Evolutionary conservation across 129 eudicot species (phyloP).

Genomic region (Ambrosia artemisiifolia): DNA sequence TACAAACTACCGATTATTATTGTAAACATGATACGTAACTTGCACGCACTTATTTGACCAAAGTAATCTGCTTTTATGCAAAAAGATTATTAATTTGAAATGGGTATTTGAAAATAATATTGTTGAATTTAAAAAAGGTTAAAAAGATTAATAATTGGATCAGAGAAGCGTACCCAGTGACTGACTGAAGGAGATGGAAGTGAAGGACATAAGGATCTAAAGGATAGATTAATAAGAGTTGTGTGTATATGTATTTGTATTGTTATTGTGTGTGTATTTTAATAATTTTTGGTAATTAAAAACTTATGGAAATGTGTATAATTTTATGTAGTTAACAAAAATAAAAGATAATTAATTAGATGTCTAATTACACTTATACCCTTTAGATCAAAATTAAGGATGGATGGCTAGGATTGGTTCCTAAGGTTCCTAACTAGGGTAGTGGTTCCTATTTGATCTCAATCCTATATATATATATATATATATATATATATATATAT

Average conservation of each 20-base stretch:
- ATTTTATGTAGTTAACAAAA: no score
- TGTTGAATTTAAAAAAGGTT: background rate
- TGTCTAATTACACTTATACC: no score
- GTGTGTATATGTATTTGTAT: constrained; percentile 1
- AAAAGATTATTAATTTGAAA: constrained; percentile 3
- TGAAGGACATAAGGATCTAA: constrained; percentile 31
- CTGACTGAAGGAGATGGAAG: constrained; percentile 26
- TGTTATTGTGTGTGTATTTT: background rate
- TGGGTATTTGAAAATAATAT: constrained; percentile 16
- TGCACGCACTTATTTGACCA: constrained; percentile 34
- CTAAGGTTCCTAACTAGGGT: no score
- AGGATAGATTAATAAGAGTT: constrained; percentile 11
- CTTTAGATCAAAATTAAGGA: no score
- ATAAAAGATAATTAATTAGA: no score
- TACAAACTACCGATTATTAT: no score
- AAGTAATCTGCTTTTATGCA: constrained; percentile 2
- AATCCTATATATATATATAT: no score
- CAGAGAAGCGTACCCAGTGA: constrained; percentile 28
- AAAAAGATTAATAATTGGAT: background rate
- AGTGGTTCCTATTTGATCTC: no score
- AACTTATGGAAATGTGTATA: no score
- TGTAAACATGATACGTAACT: constrained; percentile 36
- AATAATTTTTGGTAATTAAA: constrained; percentile 10
- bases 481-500: no score
- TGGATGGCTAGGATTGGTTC: no score